A percentile compares a stretch with the other conserved stretches of the same genome.
phyloP scores from a whole-genome alignment of 441 rosid species.

The Hura crepitans region DNA sequence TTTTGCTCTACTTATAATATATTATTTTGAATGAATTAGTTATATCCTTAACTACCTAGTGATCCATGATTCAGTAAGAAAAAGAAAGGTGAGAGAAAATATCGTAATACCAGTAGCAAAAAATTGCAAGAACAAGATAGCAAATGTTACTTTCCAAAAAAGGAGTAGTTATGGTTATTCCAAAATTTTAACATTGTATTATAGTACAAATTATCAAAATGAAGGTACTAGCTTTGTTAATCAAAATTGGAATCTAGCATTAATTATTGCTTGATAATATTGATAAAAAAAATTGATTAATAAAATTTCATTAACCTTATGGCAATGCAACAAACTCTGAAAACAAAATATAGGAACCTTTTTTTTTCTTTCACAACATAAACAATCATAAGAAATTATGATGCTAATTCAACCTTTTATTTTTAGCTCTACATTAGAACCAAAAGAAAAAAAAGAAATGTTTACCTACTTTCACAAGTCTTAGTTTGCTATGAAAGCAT shows the following conservation, averaged over 20 bases:
- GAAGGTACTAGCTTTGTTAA: background rate
- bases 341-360: background rate
- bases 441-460: background rate
- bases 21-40: background rate
- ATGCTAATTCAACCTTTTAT: constrained; percentile 4
- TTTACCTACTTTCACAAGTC: background rate
- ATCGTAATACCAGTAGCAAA: constrained; percentile 2
- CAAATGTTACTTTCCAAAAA: background rate
- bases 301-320: background rate
- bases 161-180: background rate
- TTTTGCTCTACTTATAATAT: background rate
- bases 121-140: background rate
- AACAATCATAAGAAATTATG: background rate
- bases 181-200: background rate
- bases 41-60: background rate
- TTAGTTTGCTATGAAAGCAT: background rate
- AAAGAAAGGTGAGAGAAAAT: no score
- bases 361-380: background rate
- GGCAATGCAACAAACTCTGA: background rate
- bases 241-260: background rate
- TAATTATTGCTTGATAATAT: background rate
- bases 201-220: background rate
- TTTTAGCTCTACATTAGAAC: background rate
- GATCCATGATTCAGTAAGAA: background rate
- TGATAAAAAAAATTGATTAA: background rate